Conservation (phyloP, 2,329 filamentous ascomycete species). For the Arachnomyces sp. region DNA sequence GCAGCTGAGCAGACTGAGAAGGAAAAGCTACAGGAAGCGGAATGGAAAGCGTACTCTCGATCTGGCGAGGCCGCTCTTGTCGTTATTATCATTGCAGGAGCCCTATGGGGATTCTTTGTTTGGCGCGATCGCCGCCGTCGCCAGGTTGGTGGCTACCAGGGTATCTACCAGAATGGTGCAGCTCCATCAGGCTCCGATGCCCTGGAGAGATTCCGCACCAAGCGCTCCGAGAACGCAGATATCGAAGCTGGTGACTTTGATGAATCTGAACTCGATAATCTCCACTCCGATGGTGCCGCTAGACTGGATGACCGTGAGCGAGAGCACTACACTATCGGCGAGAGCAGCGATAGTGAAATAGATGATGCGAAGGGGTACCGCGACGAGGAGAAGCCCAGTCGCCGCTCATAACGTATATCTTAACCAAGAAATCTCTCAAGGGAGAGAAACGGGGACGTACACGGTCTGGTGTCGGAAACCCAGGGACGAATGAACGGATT, state of each 20-base stretch:
- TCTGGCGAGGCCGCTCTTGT: slow-evolving; percentile 79
- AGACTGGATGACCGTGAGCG: slow-evolving; percentile 21
- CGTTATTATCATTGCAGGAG: slow-evolving; percentile 66
- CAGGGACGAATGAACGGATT: too few species aligned
- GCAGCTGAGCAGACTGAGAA: slow-evolving; percentile 58
- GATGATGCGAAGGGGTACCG: background rate
- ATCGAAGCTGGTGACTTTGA: slow-evolving; percentile 56
- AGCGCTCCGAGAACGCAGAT: slow-evolving; percentile 36
- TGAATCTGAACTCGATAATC: slow-evolving; percentile 51
- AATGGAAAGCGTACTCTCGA: slow-evolving; percentile 81
- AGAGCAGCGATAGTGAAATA: slow-evolving; percentile 27
- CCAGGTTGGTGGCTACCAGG: slow-evolving; percentile 35
- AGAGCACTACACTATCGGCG: slow-evolving; percentile 41
- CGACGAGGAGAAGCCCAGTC: too few species aligned
- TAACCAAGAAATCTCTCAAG: too few species aligned
- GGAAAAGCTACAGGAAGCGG: slow-evolving; percentile 69
- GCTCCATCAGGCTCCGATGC: slow-evolving; percentile 18
- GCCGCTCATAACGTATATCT: too few species aligned
- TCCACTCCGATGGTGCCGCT: slow-evolving; percentile 30
- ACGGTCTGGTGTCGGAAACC: too few species aligned
- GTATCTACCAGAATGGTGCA: slow-evolving; percentile 37
- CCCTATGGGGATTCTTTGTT: slow-evolving; percentile 64
- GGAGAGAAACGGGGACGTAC: too few species aligned
- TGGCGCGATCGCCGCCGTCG: slow-evolving; percentile 48
- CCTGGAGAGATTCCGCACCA: slow-evolving; percentile 41